These are phyloP conservation scores for Diplogelasinospora grovesii DNA, from an alignment of 495 filamentous ascomycete genomes.

Conservation along the genomic window DNA sequence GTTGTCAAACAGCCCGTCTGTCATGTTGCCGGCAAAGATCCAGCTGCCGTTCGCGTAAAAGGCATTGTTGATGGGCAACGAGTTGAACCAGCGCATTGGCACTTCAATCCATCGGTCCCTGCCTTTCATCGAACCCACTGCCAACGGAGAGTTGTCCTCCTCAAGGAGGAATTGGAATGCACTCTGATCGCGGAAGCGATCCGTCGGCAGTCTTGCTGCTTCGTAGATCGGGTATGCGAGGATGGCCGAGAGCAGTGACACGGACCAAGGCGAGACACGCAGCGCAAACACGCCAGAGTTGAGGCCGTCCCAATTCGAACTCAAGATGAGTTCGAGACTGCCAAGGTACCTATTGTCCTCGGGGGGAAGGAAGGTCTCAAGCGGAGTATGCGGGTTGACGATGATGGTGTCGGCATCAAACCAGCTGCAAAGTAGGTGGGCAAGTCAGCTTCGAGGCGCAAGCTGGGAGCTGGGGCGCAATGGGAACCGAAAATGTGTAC, in stretches of 20 bases:
- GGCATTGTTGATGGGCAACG: constrained; percentile 23
- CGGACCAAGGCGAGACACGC: constrained; percentile 42
- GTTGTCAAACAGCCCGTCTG: constrained; percentile 16
- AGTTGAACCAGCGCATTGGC: constrained; percentile 27
- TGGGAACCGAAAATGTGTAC: constrained; percentile 4
- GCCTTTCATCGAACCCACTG: constrained; percentile 12
- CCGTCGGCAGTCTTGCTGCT: constrained; percentile 28
- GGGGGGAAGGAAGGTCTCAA: constrained; percentile 47
- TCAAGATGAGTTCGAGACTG: constrained; percentile 40
- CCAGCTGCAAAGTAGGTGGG: constrained; percentile 35
- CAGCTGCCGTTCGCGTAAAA: constrained; percentile 19
- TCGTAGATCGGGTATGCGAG: constrained; percentile 39
- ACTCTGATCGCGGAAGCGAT: constrained; percentile 24
- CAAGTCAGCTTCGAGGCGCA: not conserved
- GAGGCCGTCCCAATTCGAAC: constrained; percentile 48
- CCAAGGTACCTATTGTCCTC: constrained; percentile 22
- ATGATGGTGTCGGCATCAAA: constrained; percentile 47
- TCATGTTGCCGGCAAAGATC: constrained; percentile 21
- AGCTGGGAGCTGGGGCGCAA: not conserved
- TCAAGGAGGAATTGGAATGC: constrained; percentile 22
- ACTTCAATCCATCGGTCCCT: constrained; percentile 20
- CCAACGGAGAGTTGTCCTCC: constrained; percentile 14
- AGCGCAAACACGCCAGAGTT: constrained; percentile 52
- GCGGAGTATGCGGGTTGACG: constrained; percentile 46
- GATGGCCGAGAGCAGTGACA: constrained; percentile 40